Conservation (phyloP, 208 protist species). For the Trypanosoma caninum region DNA sequence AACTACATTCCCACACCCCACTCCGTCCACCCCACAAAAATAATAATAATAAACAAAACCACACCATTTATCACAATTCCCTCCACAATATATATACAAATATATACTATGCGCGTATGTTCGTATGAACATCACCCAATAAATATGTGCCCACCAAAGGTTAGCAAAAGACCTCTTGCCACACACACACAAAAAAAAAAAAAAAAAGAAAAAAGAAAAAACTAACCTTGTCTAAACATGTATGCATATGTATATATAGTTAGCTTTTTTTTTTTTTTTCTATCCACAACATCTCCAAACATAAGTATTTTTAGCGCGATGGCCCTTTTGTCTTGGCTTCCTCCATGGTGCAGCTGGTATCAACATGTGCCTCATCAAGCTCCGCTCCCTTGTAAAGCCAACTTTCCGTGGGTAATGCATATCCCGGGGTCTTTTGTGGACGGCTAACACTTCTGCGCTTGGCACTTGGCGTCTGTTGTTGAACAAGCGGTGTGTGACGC, state of each 20-base stretch:
- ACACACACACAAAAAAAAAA: background rate
- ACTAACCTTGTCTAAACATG: background rate
- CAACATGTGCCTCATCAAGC: conserved; percentile 20
- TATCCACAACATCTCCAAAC: background rate
- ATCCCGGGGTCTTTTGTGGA: conserved; percentile 33
- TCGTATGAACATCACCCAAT: too few relatives aligned
- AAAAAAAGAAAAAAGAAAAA: background rate
- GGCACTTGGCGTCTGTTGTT: conserved; percentile 8
- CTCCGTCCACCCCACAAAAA: background rate
- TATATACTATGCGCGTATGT: too few relatives aligned
- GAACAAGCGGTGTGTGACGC: background rate
- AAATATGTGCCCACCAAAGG: too few relatives aligned
- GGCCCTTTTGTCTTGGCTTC: background rate
- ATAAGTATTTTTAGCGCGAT: background rate
- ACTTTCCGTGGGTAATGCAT: conserved; percentile 68
- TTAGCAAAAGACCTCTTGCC: background rate
- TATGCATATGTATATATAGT: conserved; percentile 13
- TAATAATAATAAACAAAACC: conserved; percentile 2
- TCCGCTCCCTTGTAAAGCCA: conserved; percentile 61
- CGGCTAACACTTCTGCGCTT: conserved; percentile 8
- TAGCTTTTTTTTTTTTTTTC: background rate
- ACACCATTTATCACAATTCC: too few relatives aligned
- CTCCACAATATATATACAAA: too few relatives aligned
- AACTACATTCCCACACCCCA: background rate
- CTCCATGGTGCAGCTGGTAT: conserved; percentile 2